These are phyloP conservation scores for Pelargonium cotyledonis DNA, from an alignment of 441 rosid species.

Conservation along the genomic window DNA sequence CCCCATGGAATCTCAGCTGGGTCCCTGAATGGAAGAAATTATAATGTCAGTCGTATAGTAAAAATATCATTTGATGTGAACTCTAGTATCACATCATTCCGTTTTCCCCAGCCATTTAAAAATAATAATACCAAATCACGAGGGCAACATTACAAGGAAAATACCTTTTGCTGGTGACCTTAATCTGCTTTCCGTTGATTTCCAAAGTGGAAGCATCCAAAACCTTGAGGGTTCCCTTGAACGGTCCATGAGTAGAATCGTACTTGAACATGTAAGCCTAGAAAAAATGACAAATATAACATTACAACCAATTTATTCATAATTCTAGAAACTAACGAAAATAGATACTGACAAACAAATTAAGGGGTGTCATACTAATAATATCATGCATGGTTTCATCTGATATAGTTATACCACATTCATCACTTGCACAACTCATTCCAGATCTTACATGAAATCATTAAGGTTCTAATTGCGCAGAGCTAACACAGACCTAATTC, in stretches of 20 bases:
- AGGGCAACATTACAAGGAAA: not conserved
- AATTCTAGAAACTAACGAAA: not conserved
- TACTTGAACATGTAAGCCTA: slow-evolving; percentile 97
- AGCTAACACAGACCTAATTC: too few relatives aligned
- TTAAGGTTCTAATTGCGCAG: not conserved
- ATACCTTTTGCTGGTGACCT: slow-evolving; percentile 72
- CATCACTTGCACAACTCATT: not conserved
- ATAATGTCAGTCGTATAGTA: too few relatives aligned
- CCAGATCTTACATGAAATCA: too few relatives aligned
- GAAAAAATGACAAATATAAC: slow-evolving; percentile 16
- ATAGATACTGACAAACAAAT: not conserved
- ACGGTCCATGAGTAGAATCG: slow-evolving; percentile 90
- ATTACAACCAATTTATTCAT: slow-evolving; percentile 4
- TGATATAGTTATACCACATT: not conserved
- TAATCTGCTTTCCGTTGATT: slow-evolving; percentile 76
- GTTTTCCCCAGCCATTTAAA: too few relatives aligned
- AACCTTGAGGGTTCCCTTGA: slow-evolving; percentile 61
- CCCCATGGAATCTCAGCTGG: slow-evolving; percentile 98
- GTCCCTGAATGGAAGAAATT: slow-evolving; percentile 34
- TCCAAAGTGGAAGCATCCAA: slow-evolving; percentile 78
- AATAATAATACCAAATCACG: not conserved
- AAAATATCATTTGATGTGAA: too few relatives aligned
- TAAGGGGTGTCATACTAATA: not conserved
- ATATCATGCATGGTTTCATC: not conserved
- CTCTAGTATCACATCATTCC: too few relatives aligned